These are phyloP conservation scores for Hypholoma fasciculare DNA, from an alignment of 768 basidiomycete species.

Conservation along the genomic window DNA sequence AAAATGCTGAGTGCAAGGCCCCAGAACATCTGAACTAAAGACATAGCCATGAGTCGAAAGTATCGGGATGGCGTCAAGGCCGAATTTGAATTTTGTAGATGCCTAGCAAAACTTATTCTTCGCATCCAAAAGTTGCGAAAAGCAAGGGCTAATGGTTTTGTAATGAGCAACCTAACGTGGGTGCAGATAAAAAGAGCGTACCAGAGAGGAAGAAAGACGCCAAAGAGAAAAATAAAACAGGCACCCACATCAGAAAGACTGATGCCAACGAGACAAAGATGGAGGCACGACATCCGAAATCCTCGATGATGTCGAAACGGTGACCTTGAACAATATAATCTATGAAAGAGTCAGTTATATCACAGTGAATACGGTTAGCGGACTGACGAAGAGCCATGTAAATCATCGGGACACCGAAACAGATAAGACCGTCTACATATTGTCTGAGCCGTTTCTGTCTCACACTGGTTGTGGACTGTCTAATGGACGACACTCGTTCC, in stretches of 20 bases:
- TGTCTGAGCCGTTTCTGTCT: constrained; percentile 25
- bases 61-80: constrained; percentile 41
- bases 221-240: constrained; percentile 31
- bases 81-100: constrained; percentile 23
- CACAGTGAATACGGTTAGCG: no score
- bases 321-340: constrained; percentile 51
- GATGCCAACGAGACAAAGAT: constrained; percentile 35
- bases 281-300: constrained; percentile 44
- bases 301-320: constrained; percentile 49
- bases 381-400: constrained; percentile 47
- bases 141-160: constrained; percentile 26
- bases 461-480: constrained; percentile 16
- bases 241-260: constrained; percentile 36
- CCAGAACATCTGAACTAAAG: constrained; percentile 43
- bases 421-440: constrained; percentile 31
- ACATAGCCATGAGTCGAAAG: constrained; percentile 58
- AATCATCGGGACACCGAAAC: constrained; percentile 39
- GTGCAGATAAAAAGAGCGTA: no score
- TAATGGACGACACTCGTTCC: constrained; percentile 44
- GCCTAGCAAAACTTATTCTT: constrained; percentile 29
- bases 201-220: constrained; percentile 33
- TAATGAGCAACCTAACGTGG: no score
- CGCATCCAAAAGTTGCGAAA: constrained; percentile 31
- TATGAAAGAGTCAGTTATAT: no score
- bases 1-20: constrained; percentile 31